Conservation (phyloP, 768 basidiomycete species). For the Agaricus blazei region DNA sequence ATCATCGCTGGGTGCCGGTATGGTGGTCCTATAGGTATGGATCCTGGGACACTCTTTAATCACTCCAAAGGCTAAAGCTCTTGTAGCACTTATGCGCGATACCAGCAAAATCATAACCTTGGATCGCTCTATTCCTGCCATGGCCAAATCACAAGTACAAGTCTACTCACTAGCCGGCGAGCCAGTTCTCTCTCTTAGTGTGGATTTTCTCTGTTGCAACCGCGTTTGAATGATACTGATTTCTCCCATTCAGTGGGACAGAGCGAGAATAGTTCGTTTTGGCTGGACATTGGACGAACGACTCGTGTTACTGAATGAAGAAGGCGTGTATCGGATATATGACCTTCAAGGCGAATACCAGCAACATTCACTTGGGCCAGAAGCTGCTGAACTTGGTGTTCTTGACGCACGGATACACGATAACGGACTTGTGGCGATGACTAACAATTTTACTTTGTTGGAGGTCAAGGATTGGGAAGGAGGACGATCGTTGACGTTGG, state of each 20-base stretch:
- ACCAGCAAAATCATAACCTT: constrained; percentile 73
- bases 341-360: constrained; percentile 82
- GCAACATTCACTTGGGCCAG: constrained; percentile 79
- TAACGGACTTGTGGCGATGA: constrained; percentile 81
- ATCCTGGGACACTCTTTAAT: neutral
- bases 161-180: constrained; percentile 85
- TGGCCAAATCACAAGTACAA: constrained; percentile 79
- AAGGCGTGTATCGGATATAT: constrained; percentile 88
- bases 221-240: constrained; percentile 12
- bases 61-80: neutral
- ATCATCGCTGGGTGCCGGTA: constrained; percentile 76
- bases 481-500: constrained; percentile 62
- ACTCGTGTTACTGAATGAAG: constrained; percentile 84
- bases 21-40: constrained; percentile 83
- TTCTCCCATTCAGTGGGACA: constrained; percentile 72
- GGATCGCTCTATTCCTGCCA: constrained; percentile 47
- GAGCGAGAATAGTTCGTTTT: constrained; percentile 73
- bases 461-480: constrained; percentile 92
- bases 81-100: constrained; percentile 82
- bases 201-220: constrained; percentile 35
- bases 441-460: constrained; percentile 66
- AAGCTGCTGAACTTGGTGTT: constrained; percentile 78
- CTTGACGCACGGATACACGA: constrained; percentile 85
- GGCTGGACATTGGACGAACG: constrained; percentile 84
- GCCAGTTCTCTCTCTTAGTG: constrained; percentile 62